phyloP scores from a whole-genome alignment of 768 basidiomycete species.

The Leccinellum albellum region DNA sequence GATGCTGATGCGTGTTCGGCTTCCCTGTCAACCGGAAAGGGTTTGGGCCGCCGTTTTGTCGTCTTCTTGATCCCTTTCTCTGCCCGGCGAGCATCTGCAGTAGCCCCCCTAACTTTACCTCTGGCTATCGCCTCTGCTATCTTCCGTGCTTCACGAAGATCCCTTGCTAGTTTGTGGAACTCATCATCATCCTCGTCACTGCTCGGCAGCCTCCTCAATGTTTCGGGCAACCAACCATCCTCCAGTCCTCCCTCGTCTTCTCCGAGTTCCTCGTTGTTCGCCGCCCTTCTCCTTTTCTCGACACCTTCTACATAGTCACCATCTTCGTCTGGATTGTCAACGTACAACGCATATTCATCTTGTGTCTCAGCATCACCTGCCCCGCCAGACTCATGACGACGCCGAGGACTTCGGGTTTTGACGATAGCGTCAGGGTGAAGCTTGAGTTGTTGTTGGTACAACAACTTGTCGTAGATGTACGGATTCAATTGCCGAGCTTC shows the following conservation, averaged over 20 bases:
- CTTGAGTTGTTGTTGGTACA: conserved; percentile 51
- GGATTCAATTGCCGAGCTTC: conserved; percentile 56
- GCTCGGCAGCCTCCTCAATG: conserved; percentile 36
- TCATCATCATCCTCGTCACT: conserved; percentile 43
- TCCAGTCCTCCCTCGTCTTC: neutral
- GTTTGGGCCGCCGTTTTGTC: conserved; percentile 18
- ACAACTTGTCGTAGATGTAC: conserved; percentile 51
- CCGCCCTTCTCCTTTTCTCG: conserved; percentile 8
- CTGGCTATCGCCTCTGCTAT: conserved; percentile 18
- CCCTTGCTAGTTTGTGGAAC: conserved; percentile 31
- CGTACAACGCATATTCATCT: conserved; percentile 26
- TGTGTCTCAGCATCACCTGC: conserved; percentile 30
- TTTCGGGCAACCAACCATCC: conserved; percentile 31
- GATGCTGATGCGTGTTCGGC: neutral
- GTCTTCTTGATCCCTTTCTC: conserved; percentile 11
- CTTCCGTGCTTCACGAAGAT: conserved; percentile 30
- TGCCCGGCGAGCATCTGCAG: conserved; percentile 14
- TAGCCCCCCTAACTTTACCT: conserved; percentile 16
- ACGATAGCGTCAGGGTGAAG: conserved; percentile 67
- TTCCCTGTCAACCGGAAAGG: conserved; percentile 23
- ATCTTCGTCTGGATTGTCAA: conserved; percentile 22
- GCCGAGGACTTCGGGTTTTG: conserved; percentile 39
- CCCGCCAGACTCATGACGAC: conserved; percentile 23
- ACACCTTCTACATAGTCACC: conserved; percentile 25
- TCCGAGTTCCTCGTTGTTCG: neutral